These are phyloP conservation scores for Solanum piurae DNA, from an alignment of 257 asterid genomes.

Conservation along the genomic window DNA sequence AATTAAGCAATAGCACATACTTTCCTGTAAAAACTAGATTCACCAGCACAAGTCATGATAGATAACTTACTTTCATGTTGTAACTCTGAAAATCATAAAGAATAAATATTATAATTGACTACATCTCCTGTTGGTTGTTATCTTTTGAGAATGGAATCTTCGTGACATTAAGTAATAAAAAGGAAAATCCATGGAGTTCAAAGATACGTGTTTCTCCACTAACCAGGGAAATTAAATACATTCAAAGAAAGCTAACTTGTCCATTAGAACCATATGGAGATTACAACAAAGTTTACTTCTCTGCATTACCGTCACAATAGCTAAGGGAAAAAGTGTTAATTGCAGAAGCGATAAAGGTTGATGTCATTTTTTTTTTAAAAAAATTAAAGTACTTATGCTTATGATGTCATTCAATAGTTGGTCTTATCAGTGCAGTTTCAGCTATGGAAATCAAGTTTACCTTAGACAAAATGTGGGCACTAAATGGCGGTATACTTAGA, in stretches of 20 bases:
- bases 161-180: background rate
- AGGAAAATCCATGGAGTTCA: background rate
- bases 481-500: background rate
- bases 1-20: too few species aligned
- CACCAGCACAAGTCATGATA: too few species aligned
- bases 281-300: conserved; percentile 65
- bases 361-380: background rate
- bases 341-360: conserved; percentile 74
- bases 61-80: too few species aligned
- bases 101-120: too few species aligned
- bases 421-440: background rate
- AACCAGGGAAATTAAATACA: background rate
- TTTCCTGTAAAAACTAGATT: too few species aligned
- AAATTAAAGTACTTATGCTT: background rate
- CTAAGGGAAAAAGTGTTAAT: conserved; percentile 14
- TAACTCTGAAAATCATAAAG: too few species aligned
- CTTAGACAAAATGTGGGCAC: background rate
- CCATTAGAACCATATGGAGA: conserved; percentile 81
- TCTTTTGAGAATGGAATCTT: background rate
- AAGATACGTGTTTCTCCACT: background rate
- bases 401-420: background rate
- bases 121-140: background rate
- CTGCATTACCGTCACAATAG: conserved; percentile 89
- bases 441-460: too few species aligned
- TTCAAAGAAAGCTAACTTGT: conserved; percentile 39